Base-by-base conservation (phyloP, 2,329 filamentous ascomycete species). In the Penicillium griseofulvum region DNA sequence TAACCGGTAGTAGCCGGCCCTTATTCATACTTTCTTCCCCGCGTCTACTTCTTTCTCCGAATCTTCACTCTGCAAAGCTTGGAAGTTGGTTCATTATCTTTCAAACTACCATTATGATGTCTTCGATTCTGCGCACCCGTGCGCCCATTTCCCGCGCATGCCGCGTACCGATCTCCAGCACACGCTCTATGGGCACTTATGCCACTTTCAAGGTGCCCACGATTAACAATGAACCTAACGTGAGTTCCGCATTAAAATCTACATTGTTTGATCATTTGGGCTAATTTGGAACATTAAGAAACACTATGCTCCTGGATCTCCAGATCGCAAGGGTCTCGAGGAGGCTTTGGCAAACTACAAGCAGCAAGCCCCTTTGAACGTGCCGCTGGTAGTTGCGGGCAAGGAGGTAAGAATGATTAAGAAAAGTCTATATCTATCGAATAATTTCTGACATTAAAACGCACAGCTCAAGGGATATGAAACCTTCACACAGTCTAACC, bases 211-310 rank as follows among this genome's bases (percentile, higher is more conserved):
- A 90, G 80, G 84, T 92, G 49, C 94, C 94, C 47, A 86, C 86
- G 60, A 85, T 97, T 66, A 80, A 84, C 71, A 99, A 99, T 72
- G 94, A 99, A 79, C 91, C 91, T n/a, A 99, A 97, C 73, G 92
- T 96, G 76, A 74, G 90, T 81, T 33, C 34, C 47, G 4, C 19
- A 56, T 16, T 29, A 19, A 2, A 22, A 36, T n/a, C 11, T 2
- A 36, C 12, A 7, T 46, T 29, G 2, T 16, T 37, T 10, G 16
- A 24, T 31, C 33, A 37, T 29, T 47, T 55, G 38, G 56, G 49
- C 36, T 54, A 52, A 47, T 41, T 22, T 14, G 31, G 22, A 16
- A 29, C 26, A 7, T 24, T 54, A 65, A 97, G 91, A 89, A 95
- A 79, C 88, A 93, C 76, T 99, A 96, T 73, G 81, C 82, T 60